Conservation (phyloP, 1,284 basidiomycete species). For the Tetrapyrgos nigripes region DNA sequence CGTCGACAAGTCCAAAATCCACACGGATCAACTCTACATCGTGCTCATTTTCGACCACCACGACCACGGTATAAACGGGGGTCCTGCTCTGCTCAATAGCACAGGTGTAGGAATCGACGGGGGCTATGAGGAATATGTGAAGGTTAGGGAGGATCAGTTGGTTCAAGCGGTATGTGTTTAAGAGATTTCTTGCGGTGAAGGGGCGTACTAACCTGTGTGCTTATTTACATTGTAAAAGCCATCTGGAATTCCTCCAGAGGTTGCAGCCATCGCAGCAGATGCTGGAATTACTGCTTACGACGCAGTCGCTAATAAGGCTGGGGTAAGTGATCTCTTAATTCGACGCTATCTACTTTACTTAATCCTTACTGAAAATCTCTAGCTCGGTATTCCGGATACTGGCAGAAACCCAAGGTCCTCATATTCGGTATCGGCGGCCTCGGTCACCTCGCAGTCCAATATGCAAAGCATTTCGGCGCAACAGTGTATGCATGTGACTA, state of each 20-base stretch:
- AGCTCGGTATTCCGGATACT: background rate
- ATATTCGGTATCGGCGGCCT: slow-evolving; percentile 37
- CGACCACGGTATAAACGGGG: slow-evolving; percentile 13
- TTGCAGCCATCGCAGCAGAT: slow-evolving; percentile 30
- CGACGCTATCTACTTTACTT: background rate
- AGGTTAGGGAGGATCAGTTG: slow-evolving; percentile 22
- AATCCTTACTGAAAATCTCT: background rate
- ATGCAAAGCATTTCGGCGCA: slow-evolving; percentile 30
- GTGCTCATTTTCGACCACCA: slow-evolving; percentile 20
- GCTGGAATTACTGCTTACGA: slow-evolving; percentile 31
- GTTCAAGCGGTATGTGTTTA: slow-evolving; percentile 25
- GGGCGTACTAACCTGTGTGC: too few relatives aligned
- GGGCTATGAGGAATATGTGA: slow-evolving; percentile 28
- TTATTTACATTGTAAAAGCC: slow-evolving; percentile 18
- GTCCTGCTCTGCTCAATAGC: slow-evolving; percentile 13
- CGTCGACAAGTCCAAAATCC: slow-evolving; percentile 18
- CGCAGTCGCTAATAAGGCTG: slow-evolving; percentile 28
- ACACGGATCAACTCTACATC: slow-evolving; percentile 24
- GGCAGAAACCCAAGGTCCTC: slow-evolving; percentile 23
- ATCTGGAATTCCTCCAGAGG: slow-evolving; percentile 25
- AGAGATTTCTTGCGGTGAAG: too few relatives aligned
- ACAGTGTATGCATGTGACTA: slow-evolving; percentile 33
- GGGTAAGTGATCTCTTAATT: slow-evolving; percentile 15
- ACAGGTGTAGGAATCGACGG: slow-evolving; percentile 31
- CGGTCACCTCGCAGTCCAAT: slow-evolving; percentile 35